Base-by-base conservation (phyloP, 2,329 filamentous ascomycete genomes). In the Beauveria brongniartii region DNA sequence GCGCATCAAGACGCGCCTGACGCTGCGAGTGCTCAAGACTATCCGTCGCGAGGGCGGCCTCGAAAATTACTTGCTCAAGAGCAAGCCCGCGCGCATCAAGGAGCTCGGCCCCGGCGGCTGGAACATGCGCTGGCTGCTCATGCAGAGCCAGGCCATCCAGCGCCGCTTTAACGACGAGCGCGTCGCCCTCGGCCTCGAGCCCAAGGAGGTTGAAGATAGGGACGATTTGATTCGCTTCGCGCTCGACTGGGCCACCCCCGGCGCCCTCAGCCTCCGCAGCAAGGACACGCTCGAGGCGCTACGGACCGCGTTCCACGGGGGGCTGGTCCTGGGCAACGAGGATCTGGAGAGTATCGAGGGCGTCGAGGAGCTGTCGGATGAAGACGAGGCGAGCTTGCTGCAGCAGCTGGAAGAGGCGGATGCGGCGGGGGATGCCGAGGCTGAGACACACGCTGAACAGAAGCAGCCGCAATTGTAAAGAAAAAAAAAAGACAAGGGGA, bases 71-170 rank as follows among this genome's bases (percentile, higher is more conserved):
- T 79, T 99, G 51, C 80, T 96, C 47, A 92, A 91, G 66, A 83
- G 86, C 72, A 94, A 91, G 76, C 79, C 88, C 18, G 82, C 80
- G 46, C 83, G 94, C 65, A 82, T 97, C 70, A 90, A 87, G 77
- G 91, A 96, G 74, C 79, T 99, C 61, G 94, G 94, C 5, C 86
- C 93, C 57, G 88, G 88, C 65, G 94, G 94, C 7, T 99, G 94
- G 94, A 85, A 87, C 67, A 77, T 99, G 69, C 81, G 94, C 65
- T 97, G 92, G 90, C 83, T 90, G 64, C 79, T 99, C 63, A 91
- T 97, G 87, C 90, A 93, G 77, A 92, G 86, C 5, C 69, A 70
- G 1, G 75, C 77, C 22, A 82, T 95, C 55, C 85, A 86, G 72
- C 81, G 82, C 66, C 79, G 83, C 65, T 90, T 92, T 70, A 81